Percentiles rank a stretch among this genome's conserved stretches.
These are phyloP conservation scores for Leucoagaricus sp. DNA, from an alignment of 1,284 basidiomycete genomes.

Conservation along the genomic window DNA sequence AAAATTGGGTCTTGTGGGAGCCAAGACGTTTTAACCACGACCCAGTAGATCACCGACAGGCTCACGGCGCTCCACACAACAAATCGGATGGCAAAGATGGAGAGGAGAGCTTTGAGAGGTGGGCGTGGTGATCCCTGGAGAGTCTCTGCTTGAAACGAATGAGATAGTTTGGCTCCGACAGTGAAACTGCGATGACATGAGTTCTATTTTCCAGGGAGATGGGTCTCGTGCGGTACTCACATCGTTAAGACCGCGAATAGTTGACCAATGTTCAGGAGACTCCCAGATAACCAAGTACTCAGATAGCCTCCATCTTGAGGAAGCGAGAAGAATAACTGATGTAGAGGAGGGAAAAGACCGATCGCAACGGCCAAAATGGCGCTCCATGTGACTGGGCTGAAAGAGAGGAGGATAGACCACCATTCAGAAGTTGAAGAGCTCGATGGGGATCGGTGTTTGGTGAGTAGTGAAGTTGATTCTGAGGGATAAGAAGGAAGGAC, in stretches of 20 bases:
- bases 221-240: background rate
- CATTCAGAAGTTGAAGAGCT: background rate
- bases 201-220: background rate
- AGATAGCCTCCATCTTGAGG: slow-evolving; percentile 14
- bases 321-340: slow-evolving; percentile 12
- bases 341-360: slow-evolving; percentile 10
- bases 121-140: background rate
- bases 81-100: slow-evolving; percentile 17
- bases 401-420: background rate
- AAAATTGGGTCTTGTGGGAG: slow-evolving; percentile 18
- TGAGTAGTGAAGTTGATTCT: background rate
- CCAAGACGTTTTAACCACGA: slow-evolving; percentile 14
- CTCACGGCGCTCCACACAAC: slow-evolving; percentile 17
- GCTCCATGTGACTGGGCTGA: slow-evolving; percentile 9
- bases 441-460: background rate
- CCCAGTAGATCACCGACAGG: slow-evolving; percentile 16
- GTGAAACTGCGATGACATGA: slow-evolving; percentile 2
- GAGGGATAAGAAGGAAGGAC: background rate
- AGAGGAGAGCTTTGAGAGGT: slow-evolving; percentile 2
- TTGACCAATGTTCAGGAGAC: slow-evolving; percentile 17
- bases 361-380: slow-evolving; percentile 4
- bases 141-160: background rate
- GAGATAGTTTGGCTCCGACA: slow-evolving; percentile 6
- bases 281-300: slow-evolving; percentile 16
- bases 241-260: slow-evolving; percentile 18